Evolutionary conservation across 1,139 yeast species (phyloP).

Genomic region (Sporopachydermia cereana): DNA sequence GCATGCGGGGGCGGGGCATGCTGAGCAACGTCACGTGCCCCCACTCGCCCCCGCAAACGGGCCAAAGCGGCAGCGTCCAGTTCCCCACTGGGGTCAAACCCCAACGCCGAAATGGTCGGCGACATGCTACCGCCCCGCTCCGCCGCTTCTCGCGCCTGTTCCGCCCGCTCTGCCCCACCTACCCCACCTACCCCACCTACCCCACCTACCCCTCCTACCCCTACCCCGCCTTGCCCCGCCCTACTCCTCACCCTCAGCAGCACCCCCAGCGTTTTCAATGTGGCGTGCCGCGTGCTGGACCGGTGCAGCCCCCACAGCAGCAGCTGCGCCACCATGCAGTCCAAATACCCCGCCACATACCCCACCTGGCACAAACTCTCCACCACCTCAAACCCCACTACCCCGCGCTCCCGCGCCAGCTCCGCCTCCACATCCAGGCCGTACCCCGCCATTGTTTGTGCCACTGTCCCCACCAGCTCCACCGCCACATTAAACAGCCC

Average conservation of each 20-base stretch:
- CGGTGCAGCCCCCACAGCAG: constrained; percentile 53
- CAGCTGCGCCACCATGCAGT: constrained; percentile 40
- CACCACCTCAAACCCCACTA: not conserved
- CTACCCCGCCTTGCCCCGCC: too few relatives aligned
- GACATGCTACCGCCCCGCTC: too few relatives aligned
- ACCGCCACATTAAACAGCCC: constrained; percentile 17
- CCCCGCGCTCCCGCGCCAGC: not conserved
- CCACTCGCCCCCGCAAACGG: too few relatives aligned
- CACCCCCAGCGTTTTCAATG: constrained; percentile 34
- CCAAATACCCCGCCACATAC: constrained; percentile 34
- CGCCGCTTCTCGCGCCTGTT: too few relatives aligned
- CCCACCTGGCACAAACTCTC: not conserved
- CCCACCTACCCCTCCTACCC: not conserved
- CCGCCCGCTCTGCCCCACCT: not conserved
- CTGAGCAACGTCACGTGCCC: too few relatives aligned
- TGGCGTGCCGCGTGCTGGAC: constrained; percentile 47
- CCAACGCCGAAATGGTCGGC: constrained; percentile 8
- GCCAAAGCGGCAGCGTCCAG: too few relatives aligned
- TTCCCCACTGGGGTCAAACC: not conserved
- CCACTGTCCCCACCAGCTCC: constrained; percentile 17
- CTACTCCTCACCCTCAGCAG: constrained; percentile 8
- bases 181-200: not conserved
- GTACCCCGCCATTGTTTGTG: constrained; percentile 19
- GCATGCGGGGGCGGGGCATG: too few relatives aligned
- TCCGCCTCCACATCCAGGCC: constrained; percentile 11